A percentile compares a stretch with the other conserved stretches of the same genome.
phyloP scores from a whole-genome alignment of 1,139 yeast species.

The Geotrichum citri-aurantii region DNA sequence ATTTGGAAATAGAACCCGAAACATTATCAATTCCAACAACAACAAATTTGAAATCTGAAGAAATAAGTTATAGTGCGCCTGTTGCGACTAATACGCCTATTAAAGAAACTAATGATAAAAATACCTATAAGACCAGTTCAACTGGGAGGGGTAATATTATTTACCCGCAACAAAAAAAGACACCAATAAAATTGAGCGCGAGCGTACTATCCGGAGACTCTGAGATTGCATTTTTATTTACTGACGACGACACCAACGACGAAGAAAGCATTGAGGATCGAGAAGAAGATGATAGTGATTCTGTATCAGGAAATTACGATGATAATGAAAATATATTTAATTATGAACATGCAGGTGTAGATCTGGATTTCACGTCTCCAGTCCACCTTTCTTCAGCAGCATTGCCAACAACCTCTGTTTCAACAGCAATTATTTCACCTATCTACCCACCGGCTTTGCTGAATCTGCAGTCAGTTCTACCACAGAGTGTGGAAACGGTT shows the following conservation, averaged over 20 bases:
- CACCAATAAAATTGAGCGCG: slow-evolving; percentile 6
- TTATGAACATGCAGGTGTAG: not conserved
- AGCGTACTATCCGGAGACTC: slow-evolving; percentile 1
- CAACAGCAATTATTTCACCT: slow-evolving; percentile 3
- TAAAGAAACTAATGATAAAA: not conserved
- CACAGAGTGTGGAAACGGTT: not conserved
- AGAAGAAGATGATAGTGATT: not conserved
- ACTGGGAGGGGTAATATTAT: not conserved
- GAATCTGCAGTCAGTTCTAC: slow-evolving; percentile 7
- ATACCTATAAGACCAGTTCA: not conserved
- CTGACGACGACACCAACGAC: slow-evolving; percentile 11
- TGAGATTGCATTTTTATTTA: slow-evolving; percentile 11
- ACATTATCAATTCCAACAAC: not conserved
- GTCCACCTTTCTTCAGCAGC: slow-evolving; percentile 1
- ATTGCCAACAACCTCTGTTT: slow-evolving; percentile 9
- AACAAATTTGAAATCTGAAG: not conserved
- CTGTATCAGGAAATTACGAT: not conserved
- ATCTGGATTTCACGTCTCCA: slow-evolving; percentile 8
- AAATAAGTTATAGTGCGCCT: not conserved
- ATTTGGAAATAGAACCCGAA: not conserved
- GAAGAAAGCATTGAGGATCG: not conserved
- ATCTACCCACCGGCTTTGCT: slow-evolving; percentile 9
- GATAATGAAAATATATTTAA: not conserved
- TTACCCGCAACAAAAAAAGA: not conserved
- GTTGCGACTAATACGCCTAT: not conserved